Evolutionary conservation across 2,329 filamentous ascomycete genomes (phyloP), one percentile per base, ranked within the genome.

Genomic region (Mollisia scopiformis): DNA sequence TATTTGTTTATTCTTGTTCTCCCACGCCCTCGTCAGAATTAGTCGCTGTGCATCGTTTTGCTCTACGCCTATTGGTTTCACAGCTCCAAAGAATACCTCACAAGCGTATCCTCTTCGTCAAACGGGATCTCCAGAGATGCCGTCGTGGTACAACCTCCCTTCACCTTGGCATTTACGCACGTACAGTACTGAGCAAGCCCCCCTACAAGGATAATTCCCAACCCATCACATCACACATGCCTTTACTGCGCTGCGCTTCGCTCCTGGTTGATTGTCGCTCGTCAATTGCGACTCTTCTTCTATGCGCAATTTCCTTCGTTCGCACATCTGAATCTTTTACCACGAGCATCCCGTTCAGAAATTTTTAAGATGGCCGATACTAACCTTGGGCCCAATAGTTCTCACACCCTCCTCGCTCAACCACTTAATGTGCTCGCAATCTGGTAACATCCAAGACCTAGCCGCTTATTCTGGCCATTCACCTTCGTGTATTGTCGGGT

Each of bases 391-490:
- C 46, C 52, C 55, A 19, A 51, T 55, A 72, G 71, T 69, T 63
- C 69, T 71, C 56, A 59, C 59, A 62, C 65, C 67, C 49, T 61
- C 69, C 51, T 37, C 66, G 43, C 62, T 70, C 63, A 67, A 69
- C 65, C 68, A 69, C 69, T 73, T 74, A 69, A 75, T 74, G 72
- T 69, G 71, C 70, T 73, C 72, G 61, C 71, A 73, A 74, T 66
- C 71, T 69, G 68, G 67, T 71, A 73, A 72, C 62, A 68, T 72
- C 58, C 70, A 71, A 70, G 71, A 74, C 61, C 61, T 73, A 62
- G 62, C 64, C 65, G 67, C 69, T 57, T 71, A 67, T 61, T 69
- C 71, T 55, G 69, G 66, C 57, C 70, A 72, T 55, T 68, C 71
- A 64, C 63, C 70, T 55, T 68, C 71, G 50, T 72, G 63, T 66